Evolutionary conservation across 78 protist species (phyloP), one percentile per base, ranked within the genome.

Genomic region (Monosiga brevicollis): DNA sequence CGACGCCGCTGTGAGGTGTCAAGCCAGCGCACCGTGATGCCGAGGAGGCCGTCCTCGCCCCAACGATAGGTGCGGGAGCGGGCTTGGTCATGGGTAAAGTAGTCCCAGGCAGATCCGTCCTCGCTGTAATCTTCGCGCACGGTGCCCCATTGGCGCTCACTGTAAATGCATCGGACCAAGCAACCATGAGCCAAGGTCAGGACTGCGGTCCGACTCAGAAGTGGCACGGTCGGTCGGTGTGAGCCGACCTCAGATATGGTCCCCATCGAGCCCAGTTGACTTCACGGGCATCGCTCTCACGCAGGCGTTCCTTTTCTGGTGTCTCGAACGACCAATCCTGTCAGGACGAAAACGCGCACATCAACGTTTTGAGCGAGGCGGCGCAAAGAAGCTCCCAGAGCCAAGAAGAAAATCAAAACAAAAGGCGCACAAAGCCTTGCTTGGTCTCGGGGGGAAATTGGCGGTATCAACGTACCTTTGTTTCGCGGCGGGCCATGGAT

Each of bases 31-130:
- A 70, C 74, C 26, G 70, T 41, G 70, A 38, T 29, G 1, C 92
- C 93, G 25, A 84, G 86, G 42, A 93, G 79, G 34, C 93, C 90
- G 82, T 93, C 96, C 82, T 93, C 96, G n/a, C 88, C 84, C 96
- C 96, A 93, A 6, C 96, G 43, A 54, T 93, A 93, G 34, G 94
- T 93, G 76, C 94, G 76, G 41, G 73, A 62, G 3, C 76, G 43
- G 29, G 90, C 92, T 49, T 91, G 96, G 0, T 81, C 87, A 43
- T 73, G 83, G 49, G 94, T 83, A 49, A 91, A 91, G 80, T 78
- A 88, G 10, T 43, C 38, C 96, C 96, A 93, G 25, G 88, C 62
- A 36, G 85, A 79, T 1, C 93, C 93, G 70, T 83, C 83, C 40
- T 25, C 78, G 9, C 43, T 9, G 78, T 89, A 87, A 49, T 88